These are phyloP conservation scores for Cucurbita pepo DNA, from an alignment of 306 rosid species.

Conservation along the genomic window DNA sequence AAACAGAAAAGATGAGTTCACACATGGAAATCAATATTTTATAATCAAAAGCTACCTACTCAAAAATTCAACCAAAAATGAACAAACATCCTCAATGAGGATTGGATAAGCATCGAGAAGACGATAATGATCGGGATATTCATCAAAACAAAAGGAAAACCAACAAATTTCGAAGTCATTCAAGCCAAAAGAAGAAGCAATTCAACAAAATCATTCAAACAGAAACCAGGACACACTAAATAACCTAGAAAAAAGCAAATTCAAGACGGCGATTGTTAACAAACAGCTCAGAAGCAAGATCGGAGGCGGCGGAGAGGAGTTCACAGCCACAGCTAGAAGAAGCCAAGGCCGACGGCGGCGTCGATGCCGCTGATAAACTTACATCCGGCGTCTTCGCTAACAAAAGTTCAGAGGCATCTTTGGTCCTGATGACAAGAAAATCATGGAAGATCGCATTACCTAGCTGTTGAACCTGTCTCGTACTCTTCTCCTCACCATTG, in stretches of 20 bases:
- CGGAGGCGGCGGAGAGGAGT: background rate
- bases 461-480: background rate
- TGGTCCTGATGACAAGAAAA: constrained; percentile 2
- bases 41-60: background rate
- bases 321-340: background rate
- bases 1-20: background rate
- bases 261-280: background rate
- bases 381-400: background rate
- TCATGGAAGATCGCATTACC: constrained; percentile 6
- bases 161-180: background rate
- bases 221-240: background rate
- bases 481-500: background rate
- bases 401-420: background rate
- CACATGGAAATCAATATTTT: background rate
- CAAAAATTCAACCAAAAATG: background rate
- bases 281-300: background rate
- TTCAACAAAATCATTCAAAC: background rate
- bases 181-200: background rate
- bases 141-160: background rate
- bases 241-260: background rate
- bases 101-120: background rate
- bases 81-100: background rate
- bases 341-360: background rate
- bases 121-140: background rate
- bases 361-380: background rate